Evolutionary conservation across 768 basidiomycete genomes (phyloP).

Genomic region (Paxillus rubicundulus): DNA sequence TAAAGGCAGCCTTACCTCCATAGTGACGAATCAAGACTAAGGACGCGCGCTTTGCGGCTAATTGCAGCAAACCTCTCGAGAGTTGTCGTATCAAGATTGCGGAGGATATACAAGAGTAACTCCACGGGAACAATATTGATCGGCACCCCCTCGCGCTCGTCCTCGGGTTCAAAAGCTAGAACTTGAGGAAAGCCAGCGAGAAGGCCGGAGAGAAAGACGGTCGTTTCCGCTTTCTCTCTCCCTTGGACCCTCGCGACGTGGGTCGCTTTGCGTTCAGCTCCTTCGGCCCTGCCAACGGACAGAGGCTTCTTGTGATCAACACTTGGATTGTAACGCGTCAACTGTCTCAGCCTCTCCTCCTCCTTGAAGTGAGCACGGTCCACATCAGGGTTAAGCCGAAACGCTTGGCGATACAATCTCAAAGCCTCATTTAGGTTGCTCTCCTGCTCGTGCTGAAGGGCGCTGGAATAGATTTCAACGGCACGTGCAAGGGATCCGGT

Average conservation of each 20-base stretch:
- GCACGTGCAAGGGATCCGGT: conserved; percentile 45
- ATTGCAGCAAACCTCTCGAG: conserved; percentile 78
- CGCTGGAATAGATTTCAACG: conserved; percentile 63
- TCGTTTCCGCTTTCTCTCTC: conserved; percentile 16
- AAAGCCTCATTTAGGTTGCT: conserved; percentile 77
- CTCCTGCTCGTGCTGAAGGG: conserved; percentile 69
- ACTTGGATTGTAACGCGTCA: conserved; percentile 19
- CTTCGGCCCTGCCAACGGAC: conserved; percentile 67
- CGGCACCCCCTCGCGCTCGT: conserved; percentile 55
- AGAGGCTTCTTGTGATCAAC: conserved; percentile 68
- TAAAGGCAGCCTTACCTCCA: conserved; percentile 61
- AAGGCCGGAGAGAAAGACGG: conserved; percentile 46
- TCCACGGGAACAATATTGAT: conserved; percentile 73
- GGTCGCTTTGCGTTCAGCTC: conserved; percentile 63
- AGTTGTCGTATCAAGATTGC: conserved; percentile 58
- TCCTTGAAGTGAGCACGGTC: conserved; percentile 66
- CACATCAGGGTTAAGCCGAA: conserved; percentile 72
- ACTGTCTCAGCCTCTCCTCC: conserved; percentile 37
- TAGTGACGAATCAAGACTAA: conserved; percentile 65
- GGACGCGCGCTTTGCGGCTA: conserved; percentile 68
- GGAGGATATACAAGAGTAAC: conserved; percentile 65
- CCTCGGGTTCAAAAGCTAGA: conserved; percentile 64
- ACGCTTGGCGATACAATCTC: conserved; percentile 73
- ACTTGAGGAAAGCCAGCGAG: conserved; percentile 47
- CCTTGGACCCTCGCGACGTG: conserved; percentile 64